Percentiles rank a stretch among this genome's conserved stretches.
phyloP scores from a whole-genome alignment of 805 yeast species.

The Blastobotrys terrestris region DNA sequence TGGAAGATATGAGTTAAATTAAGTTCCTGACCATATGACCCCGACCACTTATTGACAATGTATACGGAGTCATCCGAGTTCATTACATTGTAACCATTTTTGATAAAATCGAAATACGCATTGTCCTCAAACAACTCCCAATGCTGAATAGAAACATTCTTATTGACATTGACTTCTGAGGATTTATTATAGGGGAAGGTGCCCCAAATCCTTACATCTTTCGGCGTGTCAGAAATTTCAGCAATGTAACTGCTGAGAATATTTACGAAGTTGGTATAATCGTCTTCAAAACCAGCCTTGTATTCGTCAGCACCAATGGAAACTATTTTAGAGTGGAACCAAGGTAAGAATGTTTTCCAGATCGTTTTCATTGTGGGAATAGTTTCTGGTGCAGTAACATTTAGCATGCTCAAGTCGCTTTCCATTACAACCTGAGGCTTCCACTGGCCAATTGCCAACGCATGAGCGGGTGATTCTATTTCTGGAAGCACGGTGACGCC shows the following conservation, averaged over 20 bases:
- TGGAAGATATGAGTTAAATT: background rate
- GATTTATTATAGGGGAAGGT: background rate
- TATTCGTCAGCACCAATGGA: slow-evolving; percentile 10
- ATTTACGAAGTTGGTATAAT: slow-evolving; percentile 4
- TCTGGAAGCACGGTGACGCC: slow-evolving; percentile 2
- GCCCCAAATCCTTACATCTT: slow-evolving; percentile 2
- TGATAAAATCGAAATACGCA: background rate
- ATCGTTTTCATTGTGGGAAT: slow-evolving; percentile 4
- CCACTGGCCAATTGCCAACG: slow-evolving; percentile 8
- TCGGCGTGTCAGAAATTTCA: background rate
- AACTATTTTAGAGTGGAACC: slow-evolving; percentile 9
- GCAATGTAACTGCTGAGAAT: background rate
- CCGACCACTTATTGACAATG: slow-evolving; percentile 1
- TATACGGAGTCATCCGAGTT: slow-evolving; percentile 1
- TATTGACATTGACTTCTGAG: background rate
- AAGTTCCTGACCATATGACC: background rate
- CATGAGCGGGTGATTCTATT: slow-evolving; percentile 8
- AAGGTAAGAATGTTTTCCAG: slow-evolving; percentile 8
- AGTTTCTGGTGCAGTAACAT: slow-evolving; percentile 5
- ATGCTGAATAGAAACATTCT: slow-evolving; percentile 1
- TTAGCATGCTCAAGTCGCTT: slow-evolving; percentile 3
- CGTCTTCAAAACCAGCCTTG: background rate
- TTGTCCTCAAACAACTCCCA: background rate
- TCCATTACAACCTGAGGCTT: slow-evolving; percentile 5
- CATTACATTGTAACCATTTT: background rate